Conservation (phyloP, 2,329 filamentous ascomycete genomes). For the Leptographium galeiforme region DNA sequence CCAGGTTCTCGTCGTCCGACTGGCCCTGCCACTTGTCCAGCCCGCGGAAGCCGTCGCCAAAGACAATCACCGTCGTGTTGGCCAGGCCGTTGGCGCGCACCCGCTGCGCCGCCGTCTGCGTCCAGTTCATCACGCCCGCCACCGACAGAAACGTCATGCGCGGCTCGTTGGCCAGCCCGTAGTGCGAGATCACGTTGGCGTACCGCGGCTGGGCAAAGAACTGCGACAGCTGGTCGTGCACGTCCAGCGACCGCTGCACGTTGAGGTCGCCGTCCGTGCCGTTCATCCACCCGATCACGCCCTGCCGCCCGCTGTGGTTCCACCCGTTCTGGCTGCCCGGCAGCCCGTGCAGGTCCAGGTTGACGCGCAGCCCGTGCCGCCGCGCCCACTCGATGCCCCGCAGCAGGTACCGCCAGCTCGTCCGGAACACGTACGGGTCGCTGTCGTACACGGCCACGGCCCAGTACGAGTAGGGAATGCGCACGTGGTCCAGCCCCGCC, state of each 20-base stretch:
- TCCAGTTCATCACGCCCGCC: conserved; percentile 65
- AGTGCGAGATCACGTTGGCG: conserved; percentile 81
- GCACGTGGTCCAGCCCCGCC: conserved; percentile 90
- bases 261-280: conserved; percentile 74
- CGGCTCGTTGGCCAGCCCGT: conserved; percentile 90
- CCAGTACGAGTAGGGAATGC: conserved; percentile 94
- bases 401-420: conserved; percentile 86
- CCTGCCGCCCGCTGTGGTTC: conserved; percentile 86
- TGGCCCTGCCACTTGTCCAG: conserved; percentile 81
- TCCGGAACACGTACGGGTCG: conserved; percentile 78
- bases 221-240: conserved; percentile 73
- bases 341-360: conserved; percentile 82
- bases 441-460: conserved; percentile 71
- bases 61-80: conserved; percentile 53
- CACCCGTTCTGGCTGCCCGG: conserved; percentile 94
- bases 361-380: conserved; percentile 82
- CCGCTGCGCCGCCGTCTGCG: conserved; percentile 54
- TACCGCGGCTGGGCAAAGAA: conserved; percentile 94
- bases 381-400: conserved; percentile 88
- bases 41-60: conserved; percentile 92
- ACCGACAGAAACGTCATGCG: conserved; percentile 64
- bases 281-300: conserved; percentile 75
- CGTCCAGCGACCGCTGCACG: conserved; percentile 66
- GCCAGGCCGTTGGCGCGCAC: conserved; percentile 66
- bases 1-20: conserved; percentile 57